Percentiles rank a stretch among this genome's conserved stretches.
Conservation (phyloP, 2,329 filamentous ascomycete species). For the Sporothrix euskadiensis region DNA sequence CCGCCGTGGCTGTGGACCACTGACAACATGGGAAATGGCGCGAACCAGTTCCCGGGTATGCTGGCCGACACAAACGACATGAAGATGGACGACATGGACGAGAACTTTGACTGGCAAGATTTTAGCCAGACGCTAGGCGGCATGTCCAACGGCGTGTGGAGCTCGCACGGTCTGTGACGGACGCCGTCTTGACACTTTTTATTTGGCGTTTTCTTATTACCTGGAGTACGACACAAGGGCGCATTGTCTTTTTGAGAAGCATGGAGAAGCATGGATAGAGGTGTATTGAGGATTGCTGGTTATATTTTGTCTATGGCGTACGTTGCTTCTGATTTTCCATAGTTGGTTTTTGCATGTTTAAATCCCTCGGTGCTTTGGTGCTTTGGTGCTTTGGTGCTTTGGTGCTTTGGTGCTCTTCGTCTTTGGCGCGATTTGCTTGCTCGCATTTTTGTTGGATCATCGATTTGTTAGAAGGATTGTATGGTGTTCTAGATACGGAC, state of each 20-base stretch:
- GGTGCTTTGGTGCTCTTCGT: not conserved
- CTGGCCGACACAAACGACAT: constrained; percentile 39
- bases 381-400: not conserved
- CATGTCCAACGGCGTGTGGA: constrained; percentile 36
- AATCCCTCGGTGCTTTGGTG: too few species aligned
- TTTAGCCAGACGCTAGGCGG: constrained; percentile 42
- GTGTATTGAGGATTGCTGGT: not conserved
- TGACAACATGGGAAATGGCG: constrained; percentile 31
- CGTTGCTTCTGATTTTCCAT: not conserved
- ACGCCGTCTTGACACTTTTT: not conserved
- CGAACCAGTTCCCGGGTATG: constrained; percentile 29
- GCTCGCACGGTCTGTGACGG: constrained; percentile 31
- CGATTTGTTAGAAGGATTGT: not conserved
- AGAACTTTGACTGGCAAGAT: constrained; percentile 43
- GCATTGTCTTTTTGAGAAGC: not conserved
- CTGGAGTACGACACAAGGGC: not conserved
- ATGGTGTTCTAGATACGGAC: not conserved
- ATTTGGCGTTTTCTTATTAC: not conserved
- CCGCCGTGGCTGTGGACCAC: constrained; percentile 58
- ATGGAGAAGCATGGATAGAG: not conserved
- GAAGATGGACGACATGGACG: constrained; percentile 44
- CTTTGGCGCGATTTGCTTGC: not conserved
- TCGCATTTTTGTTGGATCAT: not conserved
- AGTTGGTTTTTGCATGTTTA: not conserved
- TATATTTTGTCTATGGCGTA: not conserved